These are phyloP conservation scores for Nephelium lappaceum DNA, from an alignment of 345 rosid genomes.

Conservation along the genomic window DNA sequence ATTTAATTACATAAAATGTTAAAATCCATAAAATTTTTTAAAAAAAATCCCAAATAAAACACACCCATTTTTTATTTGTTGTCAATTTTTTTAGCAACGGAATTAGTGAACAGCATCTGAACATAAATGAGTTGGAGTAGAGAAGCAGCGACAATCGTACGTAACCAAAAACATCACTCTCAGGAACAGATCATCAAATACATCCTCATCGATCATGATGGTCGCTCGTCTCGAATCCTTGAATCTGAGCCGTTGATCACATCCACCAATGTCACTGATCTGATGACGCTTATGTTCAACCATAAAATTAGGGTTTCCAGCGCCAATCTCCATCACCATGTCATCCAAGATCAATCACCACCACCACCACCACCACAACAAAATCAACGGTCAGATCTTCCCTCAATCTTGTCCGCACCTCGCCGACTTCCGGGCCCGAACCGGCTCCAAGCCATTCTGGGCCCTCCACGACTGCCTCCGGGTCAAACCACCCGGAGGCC, in stretches of 20 bases:
- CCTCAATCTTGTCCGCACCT: constrained; percentile 58
- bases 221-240: constrained; percentile 19
- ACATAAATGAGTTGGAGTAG: neutral
- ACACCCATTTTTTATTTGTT: neutral
- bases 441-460: constrained; percentile 56
- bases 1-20: neutral
- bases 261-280: constrained; percentile 16
- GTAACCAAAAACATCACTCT: neutral
- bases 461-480: constrained; percentile 59
- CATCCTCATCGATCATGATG: constrained; percentile 20
- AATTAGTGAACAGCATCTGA: neutral
- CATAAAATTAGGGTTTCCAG: constrained; percentile 45
- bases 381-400: constrained; percentile 34
- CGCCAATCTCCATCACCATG: constrained; percentile 35
- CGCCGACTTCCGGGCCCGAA: constrained; percentile 48
- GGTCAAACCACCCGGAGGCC: constrained; percentile 59
- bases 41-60: neutral
- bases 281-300: constrained; percentile 41
- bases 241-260: constrained; percentile 54
- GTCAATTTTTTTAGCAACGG: too few species aligned
- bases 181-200: neutral
- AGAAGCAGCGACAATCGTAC: neutral
- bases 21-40: too few species aligned
- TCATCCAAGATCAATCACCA: constrained; percentile 40
- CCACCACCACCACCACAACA: constrained; percentile 28